Percentiles rank a stretch among this genome's conserved stretches.
Conservation (phyloP, 2,329 filamentous ascomycete species). For the Celoporthe dispersa region DNA sequence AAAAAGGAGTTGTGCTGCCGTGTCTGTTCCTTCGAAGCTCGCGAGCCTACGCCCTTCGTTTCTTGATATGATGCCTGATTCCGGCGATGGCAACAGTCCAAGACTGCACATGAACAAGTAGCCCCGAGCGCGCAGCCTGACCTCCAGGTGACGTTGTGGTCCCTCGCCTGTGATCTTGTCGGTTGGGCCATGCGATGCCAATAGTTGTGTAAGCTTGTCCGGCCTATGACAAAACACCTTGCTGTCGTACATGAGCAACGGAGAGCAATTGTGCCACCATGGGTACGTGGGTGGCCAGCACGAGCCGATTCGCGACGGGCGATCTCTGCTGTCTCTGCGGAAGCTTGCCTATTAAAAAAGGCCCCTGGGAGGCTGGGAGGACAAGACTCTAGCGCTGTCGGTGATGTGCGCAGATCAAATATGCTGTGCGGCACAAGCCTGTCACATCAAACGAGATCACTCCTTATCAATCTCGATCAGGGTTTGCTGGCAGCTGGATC, state of each 20-base stretch:
- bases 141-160: conserved; percentile 3
- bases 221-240: conserved; percentile 18
- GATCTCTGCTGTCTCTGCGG: conserved; percentile 21
- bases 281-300: conserved; percentile 11
- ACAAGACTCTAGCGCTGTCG: conserved; percentile 21
- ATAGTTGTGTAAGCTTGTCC: conserved; percentile 22
- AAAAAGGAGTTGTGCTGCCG: neutral
- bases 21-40: neutral
- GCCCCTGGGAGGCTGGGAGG: conserved; percentile 7
- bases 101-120: neutral
- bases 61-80: neutral
- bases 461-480: neutral
- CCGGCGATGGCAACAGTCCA: neutral
- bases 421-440: conserved; percentile 18
- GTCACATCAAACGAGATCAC: conserved; percentile 24
- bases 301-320: conserved; percentile 20
- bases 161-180: conserved; percentile 15
- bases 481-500: neutral
- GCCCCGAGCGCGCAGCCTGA: neutral
- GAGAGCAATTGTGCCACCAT: conserved; percentile 4
- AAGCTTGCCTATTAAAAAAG: conserved; percentile 4
- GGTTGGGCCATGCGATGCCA: conserved; percentile 18
- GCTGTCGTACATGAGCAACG: conserved; percentile 18
- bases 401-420: conserved; percentile 19
- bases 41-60: neutral